Evolutionary conservation across 1,284 basidiomycete species (phyloP), one percentile per base, ranked within the genome.

Genomic region (Irpex sp.): DNA sequence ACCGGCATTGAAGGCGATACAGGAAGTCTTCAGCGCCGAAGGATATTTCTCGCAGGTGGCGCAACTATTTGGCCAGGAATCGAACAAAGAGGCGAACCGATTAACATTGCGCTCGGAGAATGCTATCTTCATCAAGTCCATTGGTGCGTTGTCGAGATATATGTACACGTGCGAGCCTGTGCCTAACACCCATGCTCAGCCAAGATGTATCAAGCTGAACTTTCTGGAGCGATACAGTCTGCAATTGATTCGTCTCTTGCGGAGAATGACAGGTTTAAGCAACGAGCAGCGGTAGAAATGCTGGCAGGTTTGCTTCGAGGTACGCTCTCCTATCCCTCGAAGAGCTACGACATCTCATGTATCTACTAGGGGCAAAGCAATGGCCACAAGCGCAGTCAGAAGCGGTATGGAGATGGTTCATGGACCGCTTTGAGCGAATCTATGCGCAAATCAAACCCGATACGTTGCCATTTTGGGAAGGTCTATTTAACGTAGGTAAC

Each of bases 271-370:
- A 92, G 94, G 62, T 97, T 94, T 79, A 93, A 94, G 76, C 95
- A 97, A 72, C 86, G 96, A 36, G 94, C 94, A 21, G 90, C 91
- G 5, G 93, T 91, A 58, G 97, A 99, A 79, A 78, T 97, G 36
- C 74, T 98, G 43, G 83, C 87, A 54, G 96, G 95, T 51, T 71
- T 92, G 57, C 73, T 91, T 58, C 82, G 87, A 67, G 88, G 88
- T 88, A 70, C 63, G 73, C 60, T 19, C 43, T 3, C 5, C 17
- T 21, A n/a, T 50, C 4, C 39, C 7, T 21, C 17, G 13, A 50
- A n/a, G 15, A 19, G 7, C 26, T 26, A 43, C 59, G 21, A 3
- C 36, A 31, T 33, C 37, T 53, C 21, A 64, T 47, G 8, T 50
- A 8, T 50, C 17, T 8, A n/a, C 68, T 80, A 84, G 96, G 95